Evolutionary conservation across 208 protist species (phyloP).

Genomic region (Acanthamoeba lenticulata): DNA sequence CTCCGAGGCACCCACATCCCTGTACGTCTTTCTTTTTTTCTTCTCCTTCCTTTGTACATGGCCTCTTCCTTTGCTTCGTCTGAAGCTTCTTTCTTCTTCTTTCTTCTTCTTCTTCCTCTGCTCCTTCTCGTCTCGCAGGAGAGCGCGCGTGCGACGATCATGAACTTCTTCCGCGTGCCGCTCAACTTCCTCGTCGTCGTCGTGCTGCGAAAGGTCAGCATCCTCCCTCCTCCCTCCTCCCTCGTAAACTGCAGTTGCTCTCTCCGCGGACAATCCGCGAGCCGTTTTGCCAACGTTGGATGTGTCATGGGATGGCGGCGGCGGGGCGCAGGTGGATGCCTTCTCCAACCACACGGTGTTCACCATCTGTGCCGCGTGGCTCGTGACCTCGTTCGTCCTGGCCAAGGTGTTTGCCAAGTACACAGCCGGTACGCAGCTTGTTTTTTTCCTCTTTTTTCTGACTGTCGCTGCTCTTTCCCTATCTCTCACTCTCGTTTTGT

Average conservation of each 20-base stretch:
- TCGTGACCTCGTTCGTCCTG: neutral
- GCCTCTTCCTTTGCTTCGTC: neutral
- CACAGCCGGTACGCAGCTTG: neutral
- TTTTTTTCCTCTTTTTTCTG: neutral
- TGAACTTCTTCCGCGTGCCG: conserved; percentile 84
- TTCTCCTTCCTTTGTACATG: neutral
- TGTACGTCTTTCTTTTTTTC: neutral
- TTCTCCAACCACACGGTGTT: neutral
- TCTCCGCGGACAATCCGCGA: neutral
- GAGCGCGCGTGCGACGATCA: conserved; percentile 71
- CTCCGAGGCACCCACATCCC: conserved; percentile 36
- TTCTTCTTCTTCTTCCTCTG: neutral
- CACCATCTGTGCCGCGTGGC: neutral
- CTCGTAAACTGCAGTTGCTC: neutral
- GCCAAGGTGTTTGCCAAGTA: neutral
- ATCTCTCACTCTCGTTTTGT: no score
- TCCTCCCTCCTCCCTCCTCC: neutral
- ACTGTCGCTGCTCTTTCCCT: neutral
- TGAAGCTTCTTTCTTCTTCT: neutral
- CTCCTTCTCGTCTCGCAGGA: conserved; percentile 71
- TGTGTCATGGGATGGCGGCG: neutral
- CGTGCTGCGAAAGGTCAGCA: conserved; percentile 65
- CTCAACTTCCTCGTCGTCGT: conserved; percentile 82
- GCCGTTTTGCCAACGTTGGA: neutral
- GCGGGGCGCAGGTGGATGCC: neutral